Evolutionary conservation across 2,329 filamentous ascomycete species (phyloP), one percentile per base, ranked within the genome.

Genomic region (Colletotrichum higginsianum): DNA sequence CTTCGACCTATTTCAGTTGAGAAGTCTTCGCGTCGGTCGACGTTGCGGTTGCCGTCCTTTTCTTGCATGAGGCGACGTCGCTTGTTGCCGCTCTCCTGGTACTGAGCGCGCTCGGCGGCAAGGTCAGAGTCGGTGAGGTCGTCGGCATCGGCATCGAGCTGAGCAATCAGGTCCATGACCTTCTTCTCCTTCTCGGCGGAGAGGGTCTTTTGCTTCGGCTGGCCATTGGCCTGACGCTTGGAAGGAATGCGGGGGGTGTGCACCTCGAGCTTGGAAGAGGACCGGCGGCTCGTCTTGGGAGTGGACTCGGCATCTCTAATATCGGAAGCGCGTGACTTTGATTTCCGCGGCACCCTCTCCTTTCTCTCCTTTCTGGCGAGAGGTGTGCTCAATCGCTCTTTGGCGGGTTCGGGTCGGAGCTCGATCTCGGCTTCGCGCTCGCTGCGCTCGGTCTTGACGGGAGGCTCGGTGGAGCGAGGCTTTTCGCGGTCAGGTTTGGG

Each of bases 21-120:
- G 84, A 85, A 92, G 81, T 93, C 91, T 60, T 79, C 80, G 56
- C 88, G 84, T 71, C 91, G 86, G 76, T 88, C 85, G 81, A 92
- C 92, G 75, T 90, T 90, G 77, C 92, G 92, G 42, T 84, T 81
- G 23, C 83, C 78, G 77, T 98, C 95, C 0, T 84, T 82, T 5
- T 87, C 84, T 53, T 91, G 88, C 70, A 94, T 85, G 44, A 94
- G 89, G 23, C 91, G 84, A 42, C 89, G 88, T 61, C 95, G 92
- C 82, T 95, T 96, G 73, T 88, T 87, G 46, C 85, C 76, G 75
- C 84, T 84, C 82, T 93, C 79, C 83, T 89, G 80, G 80, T 87
- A 91, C 8, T 83, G 80, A 7, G 81, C 76, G 55, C 80, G 76
- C 67, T 86, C 85, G 7, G 84, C 81, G 50, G 84, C 82, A 46